These are phyloP conservation scores for Austroboletus eburneus DNA, from an alignment of 768 basidiomycete species.

Conservation along the genomic window DNA sequence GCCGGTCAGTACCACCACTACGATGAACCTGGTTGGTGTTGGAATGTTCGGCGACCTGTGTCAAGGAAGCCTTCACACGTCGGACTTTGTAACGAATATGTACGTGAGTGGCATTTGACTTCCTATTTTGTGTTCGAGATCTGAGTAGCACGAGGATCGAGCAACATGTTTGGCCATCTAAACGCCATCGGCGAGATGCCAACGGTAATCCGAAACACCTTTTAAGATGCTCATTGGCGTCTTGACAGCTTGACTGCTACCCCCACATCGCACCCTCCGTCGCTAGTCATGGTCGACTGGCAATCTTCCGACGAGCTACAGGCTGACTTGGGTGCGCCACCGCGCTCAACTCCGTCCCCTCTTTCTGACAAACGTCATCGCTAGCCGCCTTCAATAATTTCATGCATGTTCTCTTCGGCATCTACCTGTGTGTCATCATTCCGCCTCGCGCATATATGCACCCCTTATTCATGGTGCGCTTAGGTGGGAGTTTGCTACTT, in stretches of 20 bases:
- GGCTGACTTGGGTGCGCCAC: slow-evolving; percentile 42
- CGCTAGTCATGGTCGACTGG: slow-evolving; percentile 52
- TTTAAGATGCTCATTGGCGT: slow-evolving; percentile 4
- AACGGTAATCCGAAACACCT: slow-evolving; percentile 3
- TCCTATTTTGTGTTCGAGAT: slow-evolving; percentile 2
- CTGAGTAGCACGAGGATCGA: background rate
- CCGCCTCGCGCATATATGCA: slow-evolving; percentile 5
- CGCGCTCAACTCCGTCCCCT: background rate
- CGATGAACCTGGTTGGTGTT: no score
- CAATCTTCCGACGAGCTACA: slow-evolving; percentile 43
- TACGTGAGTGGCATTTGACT: slow-evolving; percentile 5
- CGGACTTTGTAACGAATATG: slow-evolving; percentile 4
- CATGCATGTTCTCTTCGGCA: slow-evolving; percentile 55
- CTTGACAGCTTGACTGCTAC: background rate
- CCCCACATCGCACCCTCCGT: background rate
- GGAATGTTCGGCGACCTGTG: no score
- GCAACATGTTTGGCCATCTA: slow-evolving; percentile 12
- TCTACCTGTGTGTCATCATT: slow-evolving; percentile 50
- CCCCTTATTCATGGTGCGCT: background rate
- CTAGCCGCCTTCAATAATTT: slow-evolving; percentile 42
- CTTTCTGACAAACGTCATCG: slow-evolving; percentile 6
- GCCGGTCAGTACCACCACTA: no score
- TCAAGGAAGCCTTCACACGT: no score
- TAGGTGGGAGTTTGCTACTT: slow-evolving; percentile 67
- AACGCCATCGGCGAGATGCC: slow-evolving; percentile 17